Conservation (phyloP, 768 basidiomycete genomes). For the Podaxis pistillaris region DNA sequence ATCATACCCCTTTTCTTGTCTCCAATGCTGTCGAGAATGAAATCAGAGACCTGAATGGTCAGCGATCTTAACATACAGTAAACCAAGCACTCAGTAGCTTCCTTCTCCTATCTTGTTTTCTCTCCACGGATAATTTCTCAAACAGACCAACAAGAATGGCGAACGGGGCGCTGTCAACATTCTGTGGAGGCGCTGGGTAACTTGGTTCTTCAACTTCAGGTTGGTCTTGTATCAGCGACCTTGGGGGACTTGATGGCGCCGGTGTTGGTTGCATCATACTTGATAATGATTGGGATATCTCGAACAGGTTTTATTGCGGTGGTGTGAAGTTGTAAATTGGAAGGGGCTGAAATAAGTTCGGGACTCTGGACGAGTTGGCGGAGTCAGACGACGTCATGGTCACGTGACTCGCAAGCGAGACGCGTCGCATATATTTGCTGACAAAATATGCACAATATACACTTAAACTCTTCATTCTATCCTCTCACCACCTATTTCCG, state of each 20-base stretch:
- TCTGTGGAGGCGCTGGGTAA: slow-evolving; percentile 61
- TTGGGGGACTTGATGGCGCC: slow-evolving; percentile 57
- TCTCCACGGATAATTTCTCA: slow-evolving; percentile 68
- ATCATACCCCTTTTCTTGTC: slow-evolving; percentile 81
- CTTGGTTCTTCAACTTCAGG: slow-evolving; percentile 28
- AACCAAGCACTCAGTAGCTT: slow-evolving; percentile 79
- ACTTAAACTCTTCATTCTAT: background rate
- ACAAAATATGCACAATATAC: background rate
- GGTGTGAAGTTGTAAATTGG: background rate
- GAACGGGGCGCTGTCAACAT: slow-evolving; percentile 69
- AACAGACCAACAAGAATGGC: slow-evolving; percentile 68
- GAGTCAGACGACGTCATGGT: slow-evolving; percentile 14
- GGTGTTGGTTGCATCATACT: slow-evolving; percentile 64
- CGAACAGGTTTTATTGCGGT: background rate
- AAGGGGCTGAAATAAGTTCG: background rate
- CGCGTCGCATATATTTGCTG: slow-evolving; percentile 29
- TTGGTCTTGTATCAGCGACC: slow-evolving; percentile 36
- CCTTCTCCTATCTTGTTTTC: slow-evolving; percentile 71
- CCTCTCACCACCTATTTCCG: background rate
- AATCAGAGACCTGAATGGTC: slow-evolving; percentile 10
- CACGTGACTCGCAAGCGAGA: slow-evolving; percentile 22
- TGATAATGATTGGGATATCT: background rate
- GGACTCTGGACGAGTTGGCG: background rate
- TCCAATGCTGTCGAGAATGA: slow-evolving; percentile 64
- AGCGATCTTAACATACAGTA: slow-evolving; percentile 49